phyloP scores from a whole-genome alignment of 148 eudicot genomes.

The Salicornia ramosissima region DNA sequence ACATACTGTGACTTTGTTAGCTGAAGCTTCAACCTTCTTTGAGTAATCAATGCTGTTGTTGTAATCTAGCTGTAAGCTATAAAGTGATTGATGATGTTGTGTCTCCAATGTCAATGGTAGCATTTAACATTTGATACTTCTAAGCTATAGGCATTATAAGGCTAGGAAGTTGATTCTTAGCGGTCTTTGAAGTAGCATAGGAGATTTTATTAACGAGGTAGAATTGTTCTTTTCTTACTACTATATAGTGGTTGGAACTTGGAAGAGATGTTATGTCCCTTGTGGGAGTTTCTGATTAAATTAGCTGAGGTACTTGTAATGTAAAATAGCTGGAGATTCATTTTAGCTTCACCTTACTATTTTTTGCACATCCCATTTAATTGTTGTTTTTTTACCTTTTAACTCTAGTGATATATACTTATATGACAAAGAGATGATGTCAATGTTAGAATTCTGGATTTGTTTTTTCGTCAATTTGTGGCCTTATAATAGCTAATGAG shows the following conservation, averaged over 20 bases:
- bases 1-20: background rate
- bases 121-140: background rate
- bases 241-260: background rate
- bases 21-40: background rate
- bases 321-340: background rate
- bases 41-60: background rate
- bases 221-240: background rate
- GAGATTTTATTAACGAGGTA: background rate
- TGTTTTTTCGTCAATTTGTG: conserved; percentile 16
- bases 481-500: conserved; percentile 17
- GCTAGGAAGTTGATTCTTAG: background rate
- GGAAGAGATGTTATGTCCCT: background rate
- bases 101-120: background rate
- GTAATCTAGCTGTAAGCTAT: background rate
- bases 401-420: background rate
- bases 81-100: background rate
- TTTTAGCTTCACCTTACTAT: background rate
- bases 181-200: background rate
- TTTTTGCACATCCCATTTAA: background rate
- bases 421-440: background rate
- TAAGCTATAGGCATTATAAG: background rate
- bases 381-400: background rate
- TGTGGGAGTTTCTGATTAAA: background rate
- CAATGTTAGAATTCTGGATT: conserved; percentile 13
- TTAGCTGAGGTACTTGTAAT: background rate